Conservation (phyloP, 2,329 filamentous ascomycete genomes). For the Pseudogymnoascus sp. region DNA sequence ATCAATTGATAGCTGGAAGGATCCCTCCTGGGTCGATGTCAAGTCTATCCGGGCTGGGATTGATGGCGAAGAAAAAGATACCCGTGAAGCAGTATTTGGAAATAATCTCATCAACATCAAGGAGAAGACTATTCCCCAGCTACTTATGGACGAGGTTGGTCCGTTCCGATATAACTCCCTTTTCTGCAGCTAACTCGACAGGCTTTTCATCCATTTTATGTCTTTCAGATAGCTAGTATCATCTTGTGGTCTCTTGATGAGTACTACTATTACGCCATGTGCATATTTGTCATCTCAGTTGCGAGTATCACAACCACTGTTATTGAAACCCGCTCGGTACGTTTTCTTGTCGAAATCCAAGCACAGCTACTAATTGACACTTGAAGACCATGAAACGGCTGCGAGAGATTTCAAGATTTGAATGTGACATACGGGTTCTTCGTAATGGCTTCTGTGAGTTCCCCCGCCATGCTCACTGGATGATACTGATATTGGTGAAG, state of each 20-base stretch:
- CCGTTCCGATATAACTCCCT: neutral
- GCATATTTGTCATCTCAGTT: conserved; percentile 91
- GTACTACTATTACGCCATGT: conserved; percentile 95
- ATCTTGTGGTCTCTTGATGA: conserved; percentile 91
- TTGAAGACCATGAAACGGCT: conserved; percentile 77
- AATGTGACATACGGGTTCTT: conserved; percentile 89
- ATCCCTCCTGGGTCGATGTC: conserved; percentile 79
- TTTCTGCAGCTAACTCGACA: conserved; percentile 32
- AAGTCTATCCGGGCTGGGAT: conserved; percentile 70
- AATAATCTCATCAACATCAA: conserved; percentile 88
- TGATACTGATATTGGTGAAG: conserved; percentile 33
- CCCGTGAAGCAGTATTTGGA: conserved; percentile 81
- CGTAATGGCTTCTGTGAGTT: conserved; percentile 83
- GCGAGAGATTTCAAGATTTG: conserved; percentile 86
- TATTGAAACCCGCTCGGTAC: conserved; percentile 76
- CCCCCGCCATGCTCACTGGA: conserved; percentile 12
- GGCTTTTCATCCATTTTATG: conserved; percentile 95
- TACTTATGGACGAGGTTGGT: conserved; percentile 78
- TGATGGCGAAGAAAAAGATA: conserved; percentile 79
- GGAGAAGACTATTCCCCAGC: conserved; percentile 74
- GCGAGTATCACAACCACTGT: conserved; percentile 87
- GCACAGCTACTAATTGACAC: conserved; percentile 17
- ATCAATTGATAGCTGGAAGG: conserved; percentile 85
- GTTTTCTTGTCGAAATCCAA: conserved; percentile 28
- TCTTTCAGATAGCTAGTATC: conserved; percentile 94